Base-by-base conservation (phyloP, 2,329 filamentous ascomycete species). In the Sarocladiaceae sp. region DNA sequence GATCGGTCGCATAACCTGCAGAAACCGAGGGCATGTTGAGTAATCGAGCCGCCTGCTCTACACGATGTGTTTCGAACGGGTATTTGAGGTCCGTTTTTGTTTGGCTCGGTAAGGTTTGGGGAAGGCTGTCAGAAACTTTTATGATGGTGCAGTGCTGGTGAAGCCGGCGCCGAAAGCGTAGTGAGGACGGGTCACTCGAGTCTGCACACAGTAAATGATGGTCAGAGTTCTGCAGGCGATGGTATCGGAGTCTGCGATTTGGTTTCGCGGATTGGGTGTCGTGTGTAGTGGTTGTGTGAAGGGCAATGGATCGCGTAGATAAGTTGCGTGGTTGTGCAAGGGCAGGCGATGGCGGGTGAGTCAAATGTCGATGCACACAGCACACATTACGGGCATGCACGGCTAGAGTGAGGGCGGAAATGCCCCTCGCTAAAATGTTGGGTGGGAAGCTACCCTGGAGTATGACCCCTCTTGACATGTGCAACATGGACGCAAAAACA, bases 1-100 rank as follows among this genome's bases (percentile, higher is more conserved):
- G 70, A 53, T 82, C 84, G 33, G 88, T 88, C 63, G 86, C 81
- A 49, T 61, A 61, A 55, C 63, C 63, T 50, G 58, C 48, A 29
- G 58, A 54, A 39, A 53, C 51, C 37, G 63, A 61, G 46, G 62
- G 59, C 64, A 67, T 67, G 43, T 51, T 55, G 52, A 12, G 48
- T 43, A 24, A 4, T 27, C 23, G 37, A 41, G 37, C 37, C 37
- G 23, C 37, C 37, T 41, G 23, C 37, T 41, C 37, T 41, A 27
- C 19, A 19, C 33, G 39, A 43, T 40, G 48, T 45, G 31, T 47
- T 24, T 19, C 15, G 5, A 26, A 24, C 19, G n/a, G n/a, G 19
- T 26, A 34, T 43, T 32, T 34, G 43, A 40, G 47, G 27, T 42
- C 29, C 45, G 44, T 33, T 45, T 46, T 9, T 29, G 21, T 27